These are phyloP conservation scores for Tylopilus vinaceipallidus DNA, from an alignment of 768 basidiomycete genomes.

Conservation along the genomic window DNA sequence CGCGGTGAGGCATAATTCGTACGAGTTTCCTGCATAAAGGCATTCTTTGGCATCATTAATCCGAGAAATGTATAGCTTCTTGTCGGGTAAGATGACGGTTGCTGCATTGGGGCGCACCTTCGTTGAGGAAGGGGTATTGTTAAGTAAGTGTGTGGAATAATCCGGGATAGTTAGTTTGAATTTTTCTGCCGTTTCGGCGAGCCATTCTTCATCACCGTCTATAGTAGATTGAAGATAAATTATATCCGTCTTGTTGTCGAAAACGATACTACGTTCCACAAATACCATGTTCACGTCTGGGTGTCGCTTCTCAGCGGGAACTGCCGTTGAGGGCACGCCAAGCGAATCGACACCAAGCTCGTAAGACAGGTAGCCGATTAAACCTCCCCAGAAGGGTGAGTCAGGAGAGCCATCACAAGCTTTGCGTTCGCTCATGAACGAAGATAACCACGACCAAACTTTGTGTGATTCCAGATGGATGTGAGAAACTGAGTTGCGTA, in stretches of 20 bases:
- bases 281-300: constrained; percentile 76
- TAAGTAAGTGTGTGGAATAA: constrained; percentile 12
- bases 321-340: constrained; percentile 39
- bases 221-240: constrained; percentile 66
- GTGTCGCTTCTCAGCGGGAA: constrained; percentile 38
- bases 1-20: constrained; percentile 90
- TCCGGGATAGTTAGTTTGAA: constrained; percentile 15
- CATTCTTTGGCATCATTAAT: constrained; percentile 72
- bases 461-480: constrained; percentile 50
- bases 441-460: constrained; percentile 73
- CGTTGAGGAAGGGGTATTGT: constrained; percentile 23
- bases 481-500: constrained; percentile 32
- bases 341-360: constrained; percentile 69
- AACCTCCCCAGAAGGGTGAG: constrained; percentile 82
- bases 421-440: constrained; percentile 59
- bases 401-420: constrained; percentile 47
- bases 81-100: constrained; percentile 53
- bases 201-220: constrained; percentile 60
- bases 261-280: constrained; percentile 73
- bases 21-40: constrained; percentile 83
- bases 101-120: constrained; percentile 24
- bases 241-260: constrained; percentile 51
- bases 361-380: constrained; percentile 77
- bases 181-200: constrained; percentile 39
- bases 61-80: constrained; percentile 58